Conservation (phyloP, 768 basidiomycete genomes). For the Atractiella rhizophila region DNA sequence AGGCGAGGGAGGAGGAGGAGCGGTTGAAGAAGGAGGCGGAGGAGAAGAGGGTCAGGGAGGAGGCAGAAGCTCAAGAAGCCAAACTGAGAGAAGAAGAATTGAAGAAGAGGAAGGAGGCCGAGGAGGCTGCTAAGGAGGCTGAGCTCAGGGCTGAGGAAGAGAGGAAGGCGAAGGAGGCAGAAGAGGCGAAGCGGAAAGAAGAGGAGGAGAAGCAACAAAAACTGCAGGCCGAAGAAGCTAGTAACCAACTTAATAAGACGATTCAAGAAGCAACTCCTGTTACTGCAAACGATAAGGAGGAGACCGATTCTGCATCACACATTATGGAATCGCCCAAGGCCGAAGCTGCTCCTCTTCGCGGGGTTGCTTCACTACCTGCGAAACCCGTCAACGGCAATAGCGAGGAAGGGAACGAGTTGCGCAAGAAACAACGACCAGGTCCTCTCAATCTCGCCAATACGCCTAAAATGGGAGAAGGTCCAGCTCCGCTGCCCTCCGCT, state of each 20-base stretch:
- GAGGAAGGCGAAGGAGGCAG: constrained; percentile 16
- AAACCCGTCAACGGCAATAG: constrained; percentile 8
- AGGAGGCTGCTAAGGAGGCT: constrained; percentile 18
- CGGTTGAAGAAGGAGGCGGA: constrained; percentile 14
- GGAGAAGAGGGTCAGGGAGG: constrained; percentile 7
- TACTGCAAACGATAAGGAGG: constrained; percentile 7
- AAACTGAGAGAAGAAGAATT: too few species aligned
- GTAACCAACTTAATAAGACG: background rate
- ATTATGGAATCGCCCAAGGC: constrained; percentile 11
- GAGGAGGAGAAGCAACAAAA: background rate
- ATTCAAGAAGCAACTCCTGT: constrained; percentile 6
- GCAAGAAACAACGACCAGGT: constrained; percentile 10
- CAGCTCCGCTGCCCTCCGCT: constrained; percentile 17
- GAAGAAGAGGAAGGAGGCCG: constrained; percentile 10
- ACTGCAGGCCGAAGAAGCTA: background rate
- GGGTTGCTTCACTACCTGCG: constrained; percentile 17
- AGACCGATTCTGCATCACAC: constrained; percentile 11
- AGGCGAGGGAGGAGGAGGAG: constrained; percentile 13
- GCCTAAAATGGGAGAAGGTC: background rate
- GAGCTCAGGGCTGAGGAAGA: constrained; percentile 13
- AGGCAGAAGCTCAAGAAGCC: constrained; percentile 16
- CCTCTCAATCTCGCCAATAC: constrained; percentile 10
- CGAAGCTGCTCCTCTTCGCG: constrained; percentile 11
- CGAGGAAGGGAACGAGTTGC: background rate
- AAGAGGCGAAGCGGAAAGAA: constrained; percentile 8